A percentile compares a stretch with the other conserved stretches of the same genome.
Evolutionary conservation across 176 grass and related monocot genomes (phyloP).

Genomic region (Urochloa ruziziensis): DNA sequence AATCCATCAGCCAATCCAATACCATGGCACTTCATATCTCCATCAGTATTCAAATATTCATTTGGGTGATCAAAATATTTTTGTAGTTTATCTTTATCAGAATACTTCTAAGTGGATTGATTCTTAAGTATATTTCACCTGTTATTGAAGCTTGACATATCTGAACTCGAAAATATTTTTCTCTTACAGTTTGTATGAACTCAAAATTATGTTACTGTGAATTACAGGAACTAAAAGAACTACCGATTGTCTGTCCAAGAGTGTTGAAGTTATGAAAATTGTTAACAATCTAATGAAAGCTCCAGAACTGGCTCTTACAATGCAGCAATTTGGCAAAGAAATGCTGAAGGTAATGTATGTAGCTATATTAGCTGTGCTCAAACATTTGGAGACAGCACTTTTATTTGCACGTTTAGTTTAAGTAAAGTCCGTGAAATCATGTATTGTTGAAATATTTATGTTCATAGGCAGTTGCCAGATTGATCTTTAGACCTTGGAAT

Average conservation of each 20-base stretch:
- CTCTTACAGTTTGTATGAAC: not conserved
- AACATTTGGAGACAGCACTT: no score
- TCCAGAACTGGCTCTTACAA: conserved; percentile 78
- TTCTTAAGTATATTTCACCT: no score
- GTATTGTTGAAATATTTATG: not conserved
- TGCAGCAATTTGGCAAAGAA: conserved; percentile 89
- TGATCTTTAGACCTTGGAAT: not conserved
- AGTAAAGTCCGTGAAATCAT: not conserved
- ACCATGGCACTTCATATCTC: no score
- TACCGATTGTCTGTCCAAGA: conserved; percentile 78
- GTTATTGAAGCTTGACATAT: no score
- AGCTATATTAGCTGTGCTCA: no score
- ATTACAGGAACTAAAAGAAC: conserved; percentile 74
- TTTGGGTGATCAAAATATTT: no score
- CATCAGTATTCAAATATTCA: no score
- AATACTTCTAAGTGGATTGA: no score
- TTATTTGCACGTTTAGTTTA: not conserved
- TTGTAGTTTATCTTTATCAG: no score
- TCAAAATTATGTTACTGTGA: not conserved
- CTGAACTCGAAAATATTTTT: no score
- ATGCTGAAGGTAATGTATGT: conserved; percentile 71
- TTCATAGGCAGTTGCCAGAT: no score
- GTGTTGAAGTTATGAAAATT: conserved; percentile 86
- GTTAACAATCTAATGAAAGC: conserved; percentile 89
- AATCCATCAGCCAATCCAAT: no score